Conservation (phyloP, 2,329 filamentous ascomycete genomes). For the Penicillium sp. region DNA sequence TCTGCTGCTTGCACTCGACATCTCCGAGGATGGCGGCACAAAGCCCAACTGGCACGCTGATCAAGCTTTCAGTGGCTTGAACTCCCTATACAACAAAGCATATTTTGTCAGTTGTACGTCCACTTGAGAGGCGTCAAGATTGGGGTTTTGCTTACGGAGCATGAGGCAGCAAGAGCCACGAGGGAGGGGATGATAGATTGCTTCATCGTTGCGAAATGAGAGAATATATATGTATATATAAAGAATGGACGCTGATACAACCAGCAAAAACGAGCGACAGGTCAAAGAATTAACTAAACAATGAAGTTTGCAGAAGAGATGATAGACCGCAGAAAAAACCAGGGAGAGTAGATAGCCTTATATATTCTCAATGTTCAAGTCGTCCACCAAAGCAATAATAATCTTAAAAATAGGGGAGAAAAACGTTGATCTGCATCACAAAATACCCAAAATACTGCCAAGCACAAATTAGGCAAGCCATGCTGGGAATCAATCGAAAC, state of each 20-base stretch:
- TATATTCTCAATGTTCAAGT: neutral
- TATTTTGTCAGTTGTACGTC: neutral
- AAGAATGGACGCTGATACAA: slow-evolving; percentile 28
- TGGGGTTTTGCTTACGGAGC: slow-evolving; percentile 5
- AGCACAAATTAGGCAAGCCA: neutral
- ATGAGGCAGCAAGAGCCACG: slow-evolving; percentile 25
- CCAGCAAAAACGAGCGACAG: slow-evolving; percentile 28
- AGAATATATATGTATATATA: slow-evolving; percentile 6
- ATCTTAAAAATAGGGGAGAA: slow-evolving; percentile 10
- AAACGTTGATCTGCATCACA: slow-evolving; percentile 13
- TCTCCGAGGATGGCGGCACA: slow-evolving; percentile 27
- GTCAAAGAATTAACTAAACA: slow-evolving; percentile 16
- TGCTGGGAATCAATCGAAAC: slow-evolving; percentile 7
- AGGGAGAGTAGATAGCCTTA: slow-evolving; percentile 4
- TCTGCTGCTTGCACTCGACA: slow-evolving; percentile 24
- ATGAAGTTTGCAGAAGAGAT: slow-evolving; percentile 17
- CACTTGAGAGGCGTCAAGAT: accelerated
- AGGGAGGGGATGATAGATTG: slow-evolving; percentile 25
- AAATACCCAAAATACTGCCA: slow-evolving; percentile 2
- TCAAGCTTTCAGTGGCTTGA: slow-evolving; percentile 15
- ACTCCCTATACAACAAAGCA: slow-evolving; percentile 8
- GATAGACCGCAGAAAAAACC: neutral
- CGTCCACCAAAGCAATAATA: neutral
- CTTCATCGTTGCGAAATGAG: slow-evolving; percentile 20
- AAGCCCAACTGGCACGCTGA: slow-evolving; percentile 26